Conservation (phyloP, 2,329 filamentous ascomycete species). For the Trichoderma polysporum region DNA sequence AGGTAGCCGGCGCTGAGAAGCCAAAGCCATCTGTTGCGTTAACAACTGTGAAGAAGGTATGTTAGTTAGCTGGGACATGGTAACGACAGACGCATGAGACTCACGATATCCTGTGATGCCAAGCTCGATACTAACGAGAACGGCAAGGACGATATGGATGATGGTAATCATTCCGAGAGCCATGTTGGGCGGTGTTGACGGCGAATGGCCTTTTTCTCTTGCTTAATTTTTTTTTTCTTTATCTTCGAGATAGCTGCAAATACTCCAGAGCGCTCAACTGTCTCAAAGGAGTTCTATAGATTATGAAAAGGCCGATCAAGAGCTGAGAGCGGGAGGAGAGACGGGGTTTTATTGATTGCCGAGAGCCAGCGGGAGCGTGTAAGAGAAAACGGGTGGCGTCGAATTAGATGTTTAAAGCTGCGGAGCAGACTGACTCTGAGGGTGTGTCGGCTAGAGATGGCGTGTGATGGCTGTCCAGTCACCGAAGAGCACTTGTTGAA, state of each 20-base stretch:
- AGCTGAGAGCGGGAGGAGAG: background rate
- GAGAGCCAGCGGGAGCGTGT: background rate
- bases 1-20: slow-evolving; percentile 48
- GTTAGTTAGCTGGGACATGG: background rate
- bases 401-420: slow-evolving; percentile 9
- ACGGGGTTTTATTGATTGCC: slow-evolving; percentile 3
- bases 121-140: slow-evolving; percentile 72
- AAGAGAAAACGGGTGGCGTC: slow-evolving; percentile 7
- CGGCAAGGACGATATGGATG: slow-evolving; percentile 63
- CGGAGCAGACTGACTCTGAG: background rate
- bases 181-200: slow-evolving; percentile 41
- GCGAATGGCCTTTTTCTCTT: background rate
- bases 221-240: background rate
- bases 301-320: background rate
- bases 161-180: slow-evolving; percentile 57
- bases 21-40: slow-evolving; percentile 8
- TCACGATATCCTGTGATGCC: slow-evolving; percentile 72
- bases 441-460: slow-evolving; percentile 16
- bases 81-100: slow-evolving; percentile 26
- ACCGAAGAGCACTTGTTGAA: slow-evolving; percentile 10
- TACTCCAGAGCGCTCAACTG: background rate
- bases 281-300: background rate
- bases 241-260: background rate
- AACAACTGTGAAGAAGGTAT: slow-evolving; percentile 15
- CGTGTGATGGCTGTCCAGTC: slow-evolving; percentile 18